Conservation (phyloP, 495 filamentous ascomycete genomes). For the Rusavskia elegans region DNA sequence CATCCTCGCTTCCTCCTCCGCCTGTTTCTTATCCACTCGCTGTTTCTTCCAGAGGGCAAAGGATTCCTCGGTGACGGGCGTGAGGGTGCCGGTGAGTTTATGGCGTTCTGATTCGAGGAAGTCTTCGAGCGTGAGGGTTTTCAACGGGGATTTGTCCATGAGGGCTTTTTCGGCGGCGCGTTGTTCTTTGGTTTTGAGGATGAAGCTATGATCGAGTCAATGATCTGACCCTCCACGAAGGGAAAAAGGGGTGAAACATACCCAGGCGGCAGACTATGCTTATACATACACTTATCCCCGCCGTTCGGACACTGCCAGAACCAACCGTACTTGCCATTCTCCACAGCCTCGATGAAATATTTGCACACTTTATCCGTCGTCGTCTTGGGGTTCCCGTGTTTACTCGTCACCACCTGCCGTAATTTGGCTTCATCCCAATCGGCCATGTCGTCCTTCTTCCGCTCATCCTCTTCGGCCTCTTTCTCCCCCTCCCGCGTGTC, state of each 20-base stretch:
- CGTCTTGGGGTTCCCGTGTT: constrained; percentile 92
- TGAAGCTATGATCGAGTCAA: constrained; percentile 42
- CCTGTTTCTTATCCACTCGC: constrained; percentile 85
- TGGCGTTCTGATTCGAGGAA: constrained; percentile 91
- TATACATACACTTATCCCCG: constrained; percentile 97
- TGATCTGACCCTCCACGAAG: not conserved
- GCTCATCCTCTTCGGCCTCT: constrained; percentile 53
- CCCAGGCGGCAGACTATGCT: constrained; percentile 86
- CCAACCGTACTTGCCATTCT: constrained; percentile 98
- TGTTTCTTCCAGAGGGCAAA: constrained; percentile 96
- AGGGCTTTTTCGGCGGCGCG: constrained; percentile 91
- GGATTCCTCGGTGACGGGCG: constrained; percentile 78
- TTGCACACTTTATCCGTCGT: constrained; percentile 99
- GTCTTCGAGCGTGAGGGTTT: constrained; percentile 90
- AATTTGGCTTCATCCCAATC: constrained; percentile 98
- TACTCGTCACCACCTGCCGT: constrained; percentile 74
- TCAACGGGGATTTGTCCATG: constrained; percentile 88
- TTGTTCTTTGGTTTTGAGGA: constrained; percentile 96
- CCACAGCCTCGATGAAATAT: constrained; percentile 93
- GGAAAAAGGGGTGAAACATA: constrained; percentile 29
- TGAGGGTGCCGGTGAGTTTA: constrained; percentile 78
- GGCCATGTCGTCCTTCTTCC: constrained; percentile 84
- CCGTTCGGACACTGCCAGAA: constrained; percentile 97
- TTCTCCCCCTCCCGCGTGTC: constrained; percentile 57
- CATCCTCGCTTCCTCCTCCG: constrained; percentile 70